Evolutionary conservation across 345 rosid genomes (phyloP).

Genomic region (Syzygium aromaticum): DNA sequence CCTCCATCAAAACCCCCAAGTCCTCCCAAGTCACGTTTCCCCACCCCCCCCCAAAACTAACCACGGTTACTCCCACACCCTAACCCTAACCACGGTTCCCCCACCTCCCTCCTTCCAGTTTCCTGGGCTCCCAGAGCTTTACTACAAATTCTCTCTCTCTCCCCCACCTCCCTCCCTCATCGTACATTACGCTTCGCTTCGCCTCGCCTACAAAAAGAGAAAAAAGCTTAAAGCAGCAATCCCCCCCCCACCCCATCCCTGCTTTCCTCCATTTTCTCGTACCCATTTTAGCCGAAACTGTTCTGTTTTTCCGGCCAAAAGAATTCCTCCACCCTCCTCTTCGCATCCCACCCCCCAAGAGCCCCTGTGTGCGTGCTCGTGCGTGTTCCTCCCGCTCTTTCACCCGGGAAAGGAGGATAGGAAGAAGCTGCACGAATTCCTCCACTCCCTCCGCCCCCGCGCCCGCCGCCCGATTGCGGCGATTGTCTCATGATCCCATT

Average conservation of each 20-base stretch:
- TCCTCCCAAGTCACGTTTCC: not conserved
- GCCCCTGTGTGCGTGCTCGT: no score
- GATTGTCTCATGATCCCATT: not conserved
- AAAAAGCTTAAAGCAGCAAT: not conserved
- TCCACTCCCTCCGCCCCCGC: no score
- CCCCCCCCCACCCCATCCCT: not conserved
- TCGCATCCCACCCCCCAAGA: not conserved
- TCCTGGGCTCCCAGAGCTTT: not conserved
- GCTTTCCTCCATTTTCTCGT: not conserved
- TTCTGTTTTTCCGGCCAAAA: not conserved
- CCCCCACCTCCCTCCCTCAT: not conserved
- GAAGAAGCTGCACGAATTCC: no score
- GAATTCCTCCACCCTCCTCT: not conserved
- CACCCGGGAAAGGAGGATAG: not conserved
- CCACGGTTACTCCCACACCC: slow-evolving; percentile 24
- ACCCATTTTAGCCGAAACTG: not conserved
- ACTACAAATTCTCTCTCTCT: not conserved
- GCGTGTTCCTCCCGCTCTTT: not conserved
- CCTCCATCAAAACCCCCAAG: not conserved
- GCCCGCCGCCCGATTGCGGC: not conserved
- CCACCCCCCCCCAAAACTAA: not conserved
- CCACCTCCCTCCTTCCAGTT: not conserved
- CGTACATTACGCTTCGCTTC: not conserved
- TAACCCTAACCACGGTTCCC: slow-evolving; percentile 26
- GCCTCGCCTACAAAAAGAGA: not conserved